These are phyloP conservation scores for Pyrenochaeta sp. DNA, from an alignment of 2,329 filamentous ascomycete genomes.

Conservation along the genomic window DNA sequence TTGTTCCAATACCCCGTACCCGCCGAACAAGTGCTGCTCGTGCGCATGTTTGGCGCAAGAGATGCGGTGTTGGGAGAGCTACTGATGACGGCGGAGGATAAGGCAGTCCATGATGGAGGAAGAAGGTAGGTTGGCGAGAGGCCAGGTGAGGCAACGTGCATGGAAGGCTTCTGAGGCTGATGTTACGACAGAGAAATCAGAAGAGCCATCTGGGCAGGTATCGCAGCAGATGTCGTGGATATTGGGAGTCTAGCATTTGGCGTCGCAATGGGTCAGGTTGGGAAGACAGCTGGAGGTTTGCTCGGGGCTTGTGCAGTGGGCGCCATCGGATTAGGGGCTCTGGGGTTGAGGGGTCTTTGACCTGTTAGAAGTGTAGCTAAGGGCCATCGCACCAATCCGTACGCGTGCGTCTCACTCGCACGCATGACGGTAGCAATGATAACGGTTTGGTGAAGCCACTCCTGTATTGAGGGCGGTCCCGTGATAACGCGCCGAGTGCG, in stretches of 20 bases:
- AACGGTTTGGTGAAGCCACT: not conserved
- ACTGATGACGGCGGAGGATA: slow-evolving; percentile 32
- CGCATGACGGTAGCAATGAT: not conserved
- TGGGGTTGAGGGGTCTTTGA: slow-evolving; percentile 25
- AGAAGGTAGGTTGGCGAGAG: not conserved
- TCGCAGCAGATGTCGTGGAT: slow-evolving; percentile 32
- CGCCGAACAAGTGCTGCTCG: slow-evolving; percentile 14
- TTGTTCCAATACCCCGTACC: slow-evolving; percentile 30
- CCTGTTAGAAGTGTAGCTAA: not conserved
- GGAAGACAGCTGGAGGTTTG: slow-evolving; percentile 20
- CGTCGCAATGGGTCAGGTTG: slow-evolving; percentile 31
- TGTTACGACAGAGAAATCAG: slow-evolving; percentile 25
- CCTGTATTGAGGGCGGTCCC: not conserved
- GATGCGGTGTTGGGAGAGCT: slow-evolving; percentile 35
- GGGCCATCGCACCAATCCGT: not conserved
- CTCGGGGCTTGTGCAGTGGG: slow-evolving; percentile 27
- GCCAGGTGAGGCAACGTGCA: not conserved
- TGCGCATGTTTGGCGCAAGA: slow-evolving; percentile 35
- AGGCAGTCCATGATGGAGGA: slow-evolving; percentile 16
- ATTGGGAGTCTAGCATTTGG: slow-evolving; percentile 25
- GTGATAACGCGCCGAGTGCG: slow-evolving; percentile 18
- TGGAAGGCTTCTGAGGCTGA: not conserved
- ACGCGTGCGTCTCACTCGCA: not conserved
- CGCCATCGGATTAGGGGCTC: slow-evolving; percentile 21
- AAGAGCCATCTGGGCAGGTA: slow-evolving; percentile 32